Evolutionary conservation across 1,284 basidiomycete species (phyloP), one percentile per base, ranked within the genome.

Genomic region (Entoloma clypeatum): DNA sequence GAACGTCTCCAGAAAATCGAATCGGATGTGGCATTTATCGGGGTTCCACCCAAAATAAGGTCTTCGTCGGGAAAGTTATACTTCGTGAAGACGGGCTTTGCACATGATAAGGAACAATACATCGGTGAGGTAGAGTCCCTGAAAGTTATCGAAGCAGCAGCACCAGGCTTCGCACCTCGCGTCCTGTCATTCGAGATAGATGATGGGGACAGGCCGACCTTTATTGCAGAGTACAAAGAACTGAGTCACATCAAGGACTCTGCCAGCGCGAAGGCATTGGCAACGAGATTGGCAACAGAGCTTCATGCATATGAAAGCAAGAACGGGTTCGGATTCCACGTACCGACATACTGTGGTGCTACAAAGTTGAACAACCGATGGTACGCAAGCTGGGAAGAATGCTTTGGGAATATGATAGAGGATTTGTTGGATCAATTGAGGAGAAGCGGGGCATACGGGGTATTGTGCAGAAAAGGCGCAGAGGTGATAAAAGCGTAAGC

Each of bases 341-440:
- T 87, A 5, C 81, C 86, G 0, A 92, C 90, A 6, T 87, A 81
- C 60, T 93, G 90, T 52, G 90, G 90, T 2, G 73, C 70, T 5
- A 92, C 89, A 4, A 74, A 79, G 44, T 73, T 89, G 54, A 72
- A 78, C 43, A 92, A 92, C 51, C 83, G 84, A 6, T 86, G 82
- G 81, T 81, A 71, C 53, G 63, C 74, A 36, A 79, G 73, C 0
- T 92, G 87, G 88, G 77, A 82, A 42, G 68, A 74, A 43, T 83
- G 79, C 53, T 92, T 79, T 64, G 72, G 73, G 54, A 71, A 67
- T 10, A 79, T 90, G 67, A 79, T 86, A 41, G 71, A 72, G 19
- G 81, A 84, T 46, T 60, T 92, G 39, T 67, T 87, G 29, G 60
- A 65, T 39, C 67, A 79, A 39, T 66, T 92, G 9, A 55, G 61